These are phyloP conservation scores for Cladosporium sp. DNA, from an alignment of 2,329 filamentous ascomycete genomes.

Conservation along the genomic window DNA sequence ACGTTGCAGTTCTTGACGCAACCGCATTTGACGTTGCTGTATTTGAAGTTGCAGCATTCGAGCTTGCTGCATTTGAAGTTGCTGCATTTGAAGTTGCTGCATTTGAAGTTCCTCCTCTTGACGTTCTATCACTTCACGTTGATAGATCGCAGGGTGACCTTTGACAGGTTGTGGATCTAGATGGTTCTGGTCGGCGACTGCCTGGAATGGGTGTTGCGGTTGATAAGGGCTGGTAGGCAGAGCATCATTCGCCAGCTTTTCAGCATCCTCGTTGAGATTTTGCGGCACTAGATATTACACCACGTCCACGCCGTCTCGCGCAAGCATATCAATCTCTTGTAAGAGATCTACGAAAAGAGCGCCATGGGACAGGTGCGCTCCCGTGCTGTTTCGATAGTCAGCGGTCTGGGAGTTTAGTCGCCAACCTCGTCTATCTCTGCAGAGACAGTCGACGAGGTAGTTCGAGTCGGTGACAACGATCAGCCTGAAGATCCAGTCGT, in stretches of 20 bases:
- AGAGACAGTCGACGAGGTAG: neutral
- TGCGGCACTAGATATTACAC: neutral
- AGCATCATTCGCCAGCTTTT: neutral
- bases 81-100: neutral
- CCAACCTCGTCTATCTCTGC: neutral
- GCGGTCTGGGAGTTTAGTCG: neutral
- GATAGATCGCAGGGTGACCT: neutral
- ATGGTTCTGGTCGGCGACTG: neutral
- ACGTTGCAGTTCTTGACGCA: too few species aligned
- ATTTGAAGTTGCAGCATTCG: too few species aligned
- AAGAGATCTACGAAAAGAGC: neutral
- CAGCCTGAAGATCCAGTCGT: neutral
- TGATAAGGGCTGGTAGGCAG: too few species aligned
- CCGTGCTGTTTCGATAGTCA: neutral
- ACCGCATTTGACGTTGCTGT: too few species aligned
- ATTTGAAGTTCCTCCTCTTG: neutral
- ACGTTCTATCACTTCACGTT: neutral
- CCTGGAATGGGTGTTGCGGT: neutral
- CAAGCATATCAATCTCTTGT: neutral
- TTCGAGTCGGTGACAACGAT: neutral
- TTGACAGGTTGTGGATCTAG: neutral
- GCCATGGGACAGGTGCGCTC: neutral
- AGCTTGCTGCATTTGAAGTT: too few species aligned
- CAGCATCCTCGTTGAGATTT: neutral
- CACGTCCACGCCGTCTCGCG: neutral